Evolutionary conservation across 306 rosid species (phyloP), one percentile per base, ranked within the genome.

Genomic region (Sindora glabra): DNA sequence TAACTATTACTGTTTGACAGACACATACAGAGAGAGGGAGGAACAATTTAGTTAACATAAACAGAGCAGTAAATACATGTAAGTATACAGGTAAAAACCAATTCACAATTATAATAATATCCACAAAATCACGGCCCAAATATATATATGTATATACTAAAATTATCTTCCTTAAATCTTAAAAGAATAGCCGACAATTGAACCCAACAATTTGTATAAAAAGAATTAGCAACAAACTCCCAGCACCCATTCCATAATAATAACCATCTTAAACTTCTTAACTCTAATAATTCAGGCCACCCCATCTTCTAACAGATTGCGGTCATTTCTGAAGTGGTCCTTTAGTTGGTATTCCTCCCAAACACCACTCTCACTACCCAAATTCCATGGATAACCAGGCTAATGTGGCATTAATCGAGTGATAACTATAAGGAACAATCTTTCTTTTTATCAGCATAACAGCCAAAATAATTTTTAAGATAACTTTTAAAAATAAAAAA

Each of bases 21-120:
- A n/a, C n/a, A n/a, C n/a, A 34, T 23, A 37, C 10, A 40, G 25
- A 53, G n/a, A n/a, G 17, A 33, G 50, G 45, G 21, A 59, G 27
- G 22, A 21, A 27, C 27, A 47, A 56, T 41, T 69, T 34, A 39
- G 42, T 65, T 52, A n/a, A n/a, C n/a, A n/a, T n/a, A 25, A 54
- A 57, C 56, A 54, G 13, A 15, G 48, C 21, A 48, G 36, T 13
- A 64, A n/a, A 14, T 57, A 46, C 17, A 68, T 22, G 40, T n/a
- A 38, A 8, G 25, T 42, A 8, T 33, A 40, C 8, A 42, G 30
- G 25, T 54, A 25, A 24, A 37, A 74, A 29, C 10, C 14, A 38
- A 19, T 10, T 40, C 16, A 12, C 12, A 49, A 44, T 37, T 46
- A 50, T 0, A 66, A 49, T 42, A n/a, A 14, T 10, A 18, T 34